phyloP scores from a whole-genome alignment of 1,139 yeast genomes.

The Citeromyces hawaiiensis region DNA sequence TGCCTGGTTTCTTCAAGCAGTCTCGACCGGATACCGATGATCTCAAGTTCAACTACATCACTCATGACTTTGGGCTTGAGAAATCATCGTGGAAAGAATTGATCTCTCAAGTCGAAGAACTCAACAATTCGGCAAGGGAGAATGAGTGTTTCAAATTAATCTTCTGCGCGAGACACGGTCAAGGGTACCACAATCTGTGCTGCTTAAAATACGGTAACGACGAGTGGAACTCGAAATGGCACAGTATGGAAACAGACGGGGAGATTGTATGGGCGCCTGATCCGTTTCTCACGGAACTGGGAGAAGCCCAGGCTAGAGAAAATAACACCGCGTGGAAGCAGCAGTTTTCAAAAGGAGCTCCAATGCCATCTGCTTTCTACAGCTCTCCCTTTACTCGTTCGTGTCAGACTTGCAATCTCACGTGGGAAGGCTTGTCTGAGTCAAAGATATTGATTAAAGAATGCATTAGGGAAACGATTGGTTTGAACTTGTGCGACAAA shows the following conservation, averaged over 20 bases:
- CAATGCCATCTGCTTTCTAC: slow-evolving; percentile 40
- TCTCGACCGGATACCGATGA: slow-evolving; percentile 31
- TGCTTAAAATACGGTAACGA: slow-evolving; percentile 40
- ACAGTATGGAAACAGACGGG: slow-evolving; percentile 40
- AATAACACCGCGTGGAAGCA: slow-evolving; percentile 29
- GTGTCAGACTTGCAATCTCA: slow-evolving; percentile 36
- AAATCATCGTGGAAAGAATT: slow-evolving; percentile 32
- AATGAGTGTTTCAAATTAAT: slow-evolving; percentile 38
- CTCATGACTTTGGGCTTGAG: slow-evolving; percentile 32
- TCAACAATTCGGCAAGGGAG: slow-evolving; percentile 22
- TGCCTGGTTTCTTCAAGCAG: slow-evolving; percentile 39
- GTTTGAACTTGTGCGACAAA: slow-evolving; percentile 56
- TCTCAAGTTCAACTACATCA: slow-evolving; percentile 28
- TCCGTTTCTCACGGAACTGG: slow-evolving; percentile 47
- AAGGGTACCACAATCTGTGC: slow-evolving; percentile 62
- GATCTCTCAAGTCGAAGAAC: slow-evolving; percentile 17
- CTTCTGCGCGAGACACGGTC: slow-evolving; percentile 64
- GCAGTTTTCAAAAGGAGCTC: slow-evolving; percentile 32
- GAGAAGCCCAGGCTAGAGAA: slow-evolving; percentile 29
- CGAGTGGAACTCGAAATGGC: slow-evolving; percentile 50
- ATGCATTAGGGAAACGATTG: slow-evolving; percentile 52
- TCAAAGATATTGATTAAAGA: slow-evolving; percentile 31
- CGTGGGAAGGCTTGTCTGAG: slow-evolving; percentile 38
- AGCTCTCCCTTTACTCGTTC: slow-evolving; percentile 59
- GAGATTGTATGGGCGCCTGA: slow-evolving; percentile 56